These are phyloP conservation scores for Iris pallida DNA, from an alignment of 116 monocot species.

Conservation along the genomic window DNA sequence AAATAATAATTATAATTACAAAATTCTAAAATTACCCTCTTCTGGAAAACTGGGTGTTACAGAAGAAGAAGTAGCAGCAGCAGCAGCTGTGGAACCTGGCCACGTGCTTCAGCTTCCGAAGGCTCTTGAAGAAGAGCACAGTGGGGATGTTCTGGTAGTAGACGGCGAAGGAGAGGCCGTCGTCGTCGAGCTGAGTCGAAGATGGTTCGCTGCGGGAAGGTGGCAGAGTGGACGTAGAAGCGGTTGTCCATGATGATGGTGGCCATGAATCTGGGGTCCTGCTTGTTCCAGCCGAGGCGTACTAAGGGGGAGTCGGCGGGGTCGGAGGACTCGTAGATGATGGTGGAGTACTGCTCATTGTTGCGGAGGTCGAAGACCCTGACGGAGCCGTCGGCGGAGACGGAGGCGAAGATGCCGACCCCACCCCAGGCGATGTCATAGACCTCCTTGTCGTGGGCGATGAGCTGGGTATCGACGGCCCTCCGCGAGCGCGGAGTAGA, in stretches of 20 bases:
- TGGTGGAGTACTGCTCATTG: slow-evolving; percentile 99
- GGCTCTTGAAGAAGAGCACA: slow-evolving; percentile 71
- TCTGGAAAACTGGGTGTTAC: no score
- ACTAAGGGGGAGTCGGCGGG: slow-evolving; percentile 73
- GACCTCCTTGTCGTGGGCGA: slow-evolving; percentile 96
- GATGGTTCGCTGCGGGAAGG: slow-evolving; percentile 88
- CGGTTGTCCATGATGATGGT: slow-evolving; percentile 97
- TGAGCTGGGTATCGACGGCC: slow-evolving; percentile 94
- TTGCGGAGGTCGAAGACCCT: slow-evolving; percentile 93
- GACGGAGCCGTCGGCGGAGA: slow-evolving; percentile 95
- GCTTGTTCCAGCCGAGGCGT: slow-evolving; percentile 95
- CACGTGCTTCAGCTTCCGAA: slow-evolving; percentile 64
- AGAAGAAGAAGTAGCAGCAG: no score
- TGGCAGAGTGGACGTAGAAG: no score
- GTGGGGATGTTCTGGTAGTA: slow-evolving; percentile 96
- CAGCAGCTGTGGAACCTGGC: slow-evolving; percentile 71
- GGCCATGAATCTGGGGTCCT: slow-evolving; percentile 97
- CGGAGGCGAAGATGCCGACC: slow-evolving; percentile 92
- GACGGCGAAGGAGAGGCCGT: slow-evolving; percentile 63
- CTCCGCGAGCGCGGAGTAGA: slow-evolving; percentile 45
- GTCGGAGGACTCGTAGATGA: slow-evolving; percentile 91
- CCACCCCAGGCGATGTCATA: slow-evolving; percentile 99
- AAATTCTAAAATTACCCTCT: no score
- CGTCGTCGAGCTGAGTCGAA: slow-evolving; percentile 77
- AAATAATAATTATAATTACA: no score